A percentile compares a stretch with the other conserved stretches of the same genome.
Evolutionary conservation across 768 basidiomycete species (phyloP).

Genomic region (Lactarius hatsudake): DNA sequence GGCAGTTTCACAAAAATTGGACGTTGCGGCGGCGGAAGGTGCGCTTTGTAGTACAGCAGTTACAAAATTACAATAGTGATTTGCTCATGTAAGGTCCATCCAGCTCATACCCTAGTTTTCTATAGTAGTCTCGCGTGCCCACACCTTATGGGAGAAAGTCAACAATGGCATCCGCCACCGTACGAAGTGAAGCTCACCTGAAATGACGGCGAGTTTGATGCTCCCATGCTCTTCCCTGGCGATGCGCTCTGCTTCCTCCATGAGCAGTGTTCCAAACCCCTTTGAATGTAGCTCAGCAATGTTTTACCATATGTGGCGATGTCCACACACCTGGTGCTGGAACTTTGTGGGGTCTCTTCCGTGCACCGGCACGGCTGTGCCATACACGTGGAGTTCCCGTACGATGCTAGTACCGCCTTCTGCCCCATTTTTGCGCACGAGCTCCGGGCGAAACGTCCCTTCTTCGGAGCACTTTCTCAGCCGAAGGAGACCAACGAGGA

Average conservation of each 20-base stretch:
- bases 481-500: slow-evolving; percentile 89
- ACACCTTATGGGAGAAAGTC: slow-evolving; percentile 55
- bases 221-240: slow-evolving; percentile 96
- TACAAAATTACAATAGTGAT: slow-evolving; percentile 39
- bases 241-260: slow-evolving; percentile 99
- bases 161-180: not conserved
- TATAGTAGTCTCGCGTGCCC: slow-evolving; percentile 96
- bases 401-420: slow-evolving; percentile 90
- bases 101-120: slow-evolving; percentile 88
- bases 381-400: slow-evolving; percentile 94
- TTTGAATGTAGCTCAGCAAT: slow-evolving; percentile 34
- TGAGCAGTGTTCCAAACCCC: slow-evolving; percentile 95
- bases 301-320: not conserved
- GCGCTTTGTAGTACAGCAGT: slow-evolving; percentile 1
- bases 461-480: slow-evolving; percentile 95
- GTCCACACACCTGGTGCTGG: slow-evolving; percentile 72
- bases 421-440: slow-evolving; percentile 60
- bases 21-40: not conserved
- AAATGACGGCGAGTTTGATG: slow-evolving; percentile 94
- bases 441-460: slow-evolving; percentile 93
- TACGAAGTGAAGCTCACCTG: slow-evolving; percentile 49
- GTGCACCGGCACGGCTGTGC: slow-evolving; percentile 96
- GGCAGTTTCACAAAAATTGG: not conserved
- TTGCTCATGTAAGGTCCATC: slow-evolving; percentile 99
- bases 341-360: slow-evolving; percentile 97